Percentiles rank a stretch among this genome's conserved stretches.
phyloP scores from a whole-genome alignment of 805 yeast species.

The Ogataea wickerhamii region DNA sequence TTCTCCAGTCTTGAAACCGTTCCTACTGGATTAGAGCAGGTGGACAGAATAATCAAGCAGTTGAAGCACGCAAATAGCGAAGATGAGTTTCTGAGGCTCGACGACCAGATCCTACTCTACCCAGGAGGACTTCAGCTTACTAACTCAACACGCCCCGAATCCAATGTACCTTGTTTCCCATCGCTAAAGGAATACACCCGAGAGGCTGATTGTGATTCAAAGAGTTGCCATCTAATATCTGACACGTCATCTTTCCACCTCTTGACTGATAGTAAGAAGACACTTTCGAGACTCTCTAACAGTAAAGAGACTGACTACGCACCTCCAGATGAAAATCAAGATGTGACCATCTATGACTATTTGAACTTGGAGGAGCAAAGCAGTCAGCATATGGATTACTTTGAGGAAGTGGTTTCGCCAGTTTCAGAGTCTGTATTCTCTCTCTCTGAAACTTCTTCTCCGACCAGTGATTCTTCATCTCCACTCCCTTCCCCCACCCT shows the following conservation, averaged over 20 bases:
- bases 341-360: constrained; percentile 20
- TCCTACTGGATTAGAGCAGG: constrained; percentile 30
- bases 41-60: constrained; percentile 28
- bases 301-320: constrained; percentile 1
- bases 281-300: background rate
- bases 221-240: constrained; percentile 23
- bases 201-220: constrained; percentile 4
- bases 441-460: constrained; percentile 3
- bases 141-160: background rate
- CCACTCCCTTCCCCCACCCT: constrained; percentile 1
- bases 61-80: constrained; percentile 15
- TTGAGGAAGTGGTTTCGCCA: background rate
- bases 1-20: constrained; percentile 12
- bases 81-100: constrained; percentile 14
- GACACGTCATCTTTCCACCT: constrained; percentile 24
- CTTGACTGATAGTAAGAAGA: constrained; percentile 13
- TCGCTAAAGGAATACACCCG: constrained; percentile 2
- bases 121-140: constrained; percentile 3
- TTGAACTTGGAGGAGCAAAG: constrained; percentile 20
- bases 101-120: constrained; percentile 15
- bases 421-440: background rate
- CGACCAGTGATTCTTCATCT: background rate
- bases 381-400: constrained; percentile 2
- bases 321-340: constrained; percentile 2
- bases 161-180: constrained; percentile 9